These are phyloP conservation scores for Graphilbum sp. DNA, from an alignment of 2,329 filamentous ascomycete genomes.

Conservation along the genomic window DNA sequence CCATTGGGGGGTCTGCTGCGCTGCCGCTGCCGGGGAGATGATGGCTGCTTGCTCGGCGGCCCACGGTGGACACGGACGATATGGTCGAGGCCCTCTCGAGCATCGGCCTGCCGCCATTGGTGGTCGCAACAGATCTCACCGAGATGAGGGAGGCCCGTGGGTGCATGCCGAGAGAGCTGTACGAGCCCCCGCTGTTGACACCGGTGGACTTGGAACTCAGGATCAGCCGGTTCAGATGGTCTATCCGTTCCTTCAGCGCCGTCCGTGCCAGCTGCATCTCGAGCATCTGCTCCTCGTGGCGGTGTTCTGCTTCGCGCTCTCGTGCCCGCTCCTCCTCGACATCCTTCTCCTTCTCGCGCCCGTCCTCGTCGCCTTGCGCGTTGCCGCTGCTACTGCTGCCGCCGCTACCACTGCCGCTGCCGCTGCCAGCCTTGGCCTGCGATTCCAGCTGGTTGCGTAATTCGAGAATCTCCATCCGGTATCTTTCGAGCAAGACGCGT, in stretches of 20 bases:
- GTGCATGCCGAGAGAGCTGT: conserved; percentile 50
- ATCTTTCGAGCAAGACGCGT: conserved; percentile 76
- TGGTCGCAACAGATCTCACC: conserved; percentile 31
- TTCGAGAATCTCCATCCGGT: conserved; percentile 81
- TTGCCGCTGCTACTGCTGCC: background rate
- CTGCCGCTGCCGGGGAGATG: conserved; percentile 24
- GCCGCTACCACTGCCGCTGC: conserved; percentile 19
- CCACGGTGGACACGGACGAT: conserved; percentile 44
- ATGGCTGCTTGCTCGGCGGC: conserved; percentile 31
- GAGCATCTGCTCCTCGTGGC: conserved; percentile 93
- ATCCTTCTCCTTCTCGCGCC: conserved; percentile 44
- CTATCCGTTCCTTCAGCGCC: conserved; percentile 90
- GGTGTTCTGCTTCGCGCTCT: conserved; percentile 65
- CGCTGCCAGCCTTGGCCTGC: conserved; percentile 55
- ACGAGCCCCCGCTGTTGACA: conserved; percentile 65
- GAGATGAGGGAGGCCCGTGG: conserved; percentile 44
- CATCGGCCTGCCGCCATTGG: conserved; percentile 29
- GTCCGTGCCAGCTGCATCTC: conserved; percentile 97
- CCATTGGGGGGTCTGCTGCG: conserved; percentile 19
- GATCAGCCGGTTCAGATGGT: conserved; percentile 89
- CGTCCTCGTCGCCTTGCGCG: conserved; percentile 30
- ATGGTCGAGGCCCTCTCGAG: conserved; percentile 53
- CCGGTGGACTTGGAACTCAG: conserved; percentile 90
- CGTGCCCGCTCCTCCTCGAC: conserved; percentile 56
- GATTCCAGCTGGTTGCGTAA: conserved; percentile 64